Evolutionary conservation across 169 alveolate genomes (phyloP).

Genomic region (Plasmodium blacklocki): DNA sequence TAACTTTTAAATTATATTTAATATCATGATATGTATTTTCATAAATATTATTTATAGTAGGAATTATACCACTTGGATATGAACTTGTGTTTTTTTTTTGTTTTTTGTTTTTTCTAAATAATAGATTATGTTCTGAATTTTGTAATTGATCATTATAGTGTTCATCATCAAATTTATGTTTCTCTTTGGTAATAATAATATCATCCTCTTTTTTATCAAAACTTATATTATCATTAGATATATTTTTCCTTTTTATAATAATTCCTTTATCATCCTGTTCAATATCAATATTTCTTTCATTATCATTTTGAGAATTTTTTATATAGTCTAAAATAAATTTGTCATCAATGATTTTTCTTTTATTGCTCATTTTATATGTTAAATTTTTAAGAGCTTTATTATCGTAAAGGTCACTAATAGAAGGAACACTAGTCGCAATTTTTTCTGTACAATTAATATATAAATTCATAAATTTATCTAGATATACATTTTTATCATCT

Average conservation of each 20-base stretch:
- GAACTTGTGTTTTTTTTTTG: background rate
- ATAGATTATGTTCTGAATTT: background rate
- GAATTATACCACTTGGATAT: background rate
- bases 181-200: background rate
- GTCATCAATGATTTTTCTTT: background rate
- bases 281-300: background rate
- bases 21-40: conserved; percentile 63
- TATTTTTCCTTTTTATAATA: background rate
- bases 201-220: background rate
- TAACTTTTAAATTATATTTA: conserved; percentile 17
- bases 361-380: conserved; percentile 24
- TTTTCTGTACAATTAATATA: conserved; percentile 36
- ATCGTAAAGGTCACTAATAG: conserved; percentile 38
- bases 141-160: background rate
- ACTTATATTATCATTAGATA: background rate
- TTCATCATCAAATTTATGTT: background rate
- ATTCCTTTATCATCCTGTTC: background rate
- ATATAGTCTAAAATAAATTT: background rate
- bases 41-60: conserved; percentile 19
- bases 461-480: conserved; percentile 55
- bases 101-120: conserved; percentile 2
- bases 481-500: conserved; percentile 25
- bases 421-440: conserved; percentile 22
- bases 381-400: conserved; percentile 17
- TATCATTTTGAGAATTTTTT: background rate